Evolutionary conservation across 164 flowering plant genomes (phyloP).

Genomic region (Chimonanthus salicifolius): DNA sequence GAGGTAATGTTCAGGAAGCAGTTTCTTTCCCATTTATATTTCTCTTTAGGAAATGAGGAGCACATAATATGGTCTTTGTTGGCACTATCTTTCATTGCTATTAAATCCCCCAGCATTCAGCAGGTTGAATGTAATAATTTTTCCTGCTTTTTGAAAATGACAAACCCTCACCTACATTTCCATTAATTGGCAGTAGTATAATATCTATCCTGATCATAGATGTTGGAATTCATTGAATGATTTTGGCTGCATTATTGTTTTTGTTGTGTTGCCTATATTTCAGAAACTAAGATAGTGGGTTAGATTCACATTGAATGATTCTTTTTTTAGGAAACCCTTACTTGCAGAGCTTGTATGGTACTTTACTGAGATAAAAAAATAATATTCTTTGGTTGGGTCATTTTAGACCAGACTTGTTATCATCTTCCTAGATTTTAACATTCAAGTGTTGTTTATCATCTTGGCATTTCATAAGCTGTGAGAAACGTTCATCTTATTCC

Average conservation of each 20-base stretch:
- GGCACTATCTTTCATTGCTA: background rate
- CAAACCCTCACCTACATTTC: background rate
- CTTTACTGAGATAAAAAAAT: background rate
- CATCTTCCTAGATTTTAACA: no score
- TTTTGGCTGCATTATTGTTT: background rate
- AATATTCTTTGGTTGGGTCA: background rate
- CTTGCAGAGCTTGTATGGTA: background rate
- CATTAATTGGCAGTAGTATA: background rate
- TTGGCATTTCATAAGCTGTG: no score
- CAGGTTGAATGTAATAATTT: background rate
- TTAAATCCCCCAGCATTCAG: background rate
- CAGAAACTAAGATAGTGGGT: background rate
- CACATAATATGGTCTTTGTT: background rate
- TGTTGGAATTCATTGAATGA: background rate
- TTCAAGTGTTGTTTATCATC: no score
- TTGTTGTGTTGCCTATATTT: background rate
- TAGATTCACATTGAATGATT: background rate
- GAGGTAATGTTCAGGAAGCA: conserved; percentile 34
- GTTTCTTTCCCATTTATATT: background rate
- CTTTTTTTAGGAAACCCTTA: background rate
- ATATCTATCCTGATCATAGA: background rate
- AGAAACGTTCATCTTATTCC: no score
- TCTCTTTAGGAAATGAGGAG: background rate
- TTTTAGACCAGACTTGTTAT: background rate
- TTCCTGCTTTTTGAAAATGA: no score